These are phyloP conservation scores for Blastocladiella emersonii DNA, from an alignment of 371 early-diverging fungal genomes.

Conservation along the genomic window DNA sequence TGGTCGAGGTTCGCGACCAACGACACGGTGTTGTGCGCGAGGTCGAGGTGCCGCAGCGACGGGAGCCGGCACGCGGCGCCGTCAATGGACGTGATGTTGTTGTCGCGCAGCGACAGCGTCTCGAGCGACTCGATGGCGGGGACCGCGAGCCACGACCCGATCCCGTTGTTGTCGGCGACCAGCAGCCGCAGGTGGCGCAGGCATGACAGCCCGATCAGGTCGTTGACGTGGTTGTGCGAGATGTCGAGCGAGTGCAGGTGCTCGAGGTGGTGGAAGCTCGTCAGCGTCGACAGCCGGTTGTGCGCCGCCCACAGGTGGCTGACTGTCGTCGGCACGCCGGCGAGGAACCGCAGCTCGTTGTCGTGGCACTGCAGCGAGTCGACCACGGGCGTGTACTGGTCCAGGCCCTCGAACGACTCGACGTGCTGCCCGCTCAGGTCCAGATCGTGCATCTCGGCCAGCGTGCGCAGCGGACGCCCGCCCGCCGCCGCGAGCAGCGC, in stretches of 20 bases:
- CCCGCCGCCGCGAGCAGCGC: neutral
- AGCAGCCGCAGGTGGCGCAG: neutral
- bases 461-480: neutral
- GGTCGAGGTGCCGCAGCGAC: neutral
- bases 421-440: neutral
- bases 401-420: neutral
- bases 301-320: neutral
- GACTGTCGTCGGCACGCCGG: neutral
- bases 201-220: neutral
- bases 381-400: neutral
- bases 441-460: neutral
- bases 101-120: neutral
- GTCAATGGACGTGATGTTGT: neutral
- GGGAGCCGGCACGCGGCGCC: neutral
- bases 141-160: neutral
- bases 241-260: neutral
- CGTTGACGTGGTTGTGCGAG: neutral
- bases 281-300: conserved; percentile 1
- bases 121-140: neutral
- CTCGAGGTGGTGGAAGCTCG: neutral
- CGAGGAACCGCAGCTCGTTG: neutral
- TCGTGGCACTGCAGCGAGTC: neutral
- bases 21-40: neutral
- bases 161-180: conserved; percentile 1
- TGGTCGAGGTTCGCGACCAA: neutral